phyloP scores from a whole-genome alignment of 441 rosid genomes.

The Euphorbia schlechtendalii region DNA sequence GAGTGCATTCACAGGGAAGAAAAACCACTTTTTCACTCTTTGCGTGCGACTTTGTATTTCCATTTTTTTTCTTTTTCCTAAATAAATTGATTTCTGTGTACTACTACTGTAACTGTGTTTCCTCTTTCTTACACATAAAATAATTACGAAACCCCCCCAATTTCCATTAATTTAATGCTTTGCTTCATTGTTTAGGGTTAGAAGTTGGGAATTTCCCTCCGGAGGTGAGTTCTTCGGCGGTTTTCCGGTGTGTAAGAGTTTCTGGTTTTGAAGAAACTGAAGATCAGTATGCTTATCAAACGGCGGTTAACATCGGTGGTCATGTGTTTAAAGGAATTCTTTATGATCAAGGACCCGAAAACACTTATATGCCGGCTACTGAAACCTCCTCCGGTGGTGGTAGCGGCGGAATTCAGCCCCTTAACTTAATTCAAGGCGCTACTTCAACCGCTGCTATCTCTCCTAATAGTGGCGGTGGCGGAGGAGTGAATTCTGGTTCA shows the following conservation, averaged over 20 bases:
- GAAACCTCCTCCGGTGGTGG: constrained; percentile 38
- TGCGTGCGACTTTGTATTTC: constrained; percentile 14
- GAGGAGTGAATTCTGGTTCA: constrained; percentile 26
- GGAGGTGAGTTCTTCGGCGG: constrained; percentile 57
- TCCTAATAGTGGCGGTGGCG: constrained; percentile 22
- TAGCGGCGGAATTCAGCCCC: constrained; percentile 24
- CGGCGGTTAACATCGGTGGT: no score
- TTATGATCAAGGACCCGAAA: constrained; percentile 83
- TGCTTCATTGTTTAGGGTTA: constrained; percentile 47
- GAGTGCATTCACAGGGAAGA: constrained; percentile 41
- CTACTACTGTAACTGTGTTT: constrained; percentile 5
- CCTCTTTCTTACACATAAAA: constrained; percentile 18
- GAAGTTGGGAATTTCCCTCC: constrained; percentile 69
- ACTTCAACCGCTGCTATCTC: constrained; percentile 27
- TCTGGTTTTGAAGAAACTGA: constrained; percentile 56
- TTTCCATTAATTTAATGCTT: not conserved
- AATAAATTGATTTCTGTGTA: constrained; percentile 33
- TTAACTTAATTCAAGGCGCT: constrained; percentile 42
- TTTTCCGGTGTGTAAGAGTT: constrained; percentile 74
- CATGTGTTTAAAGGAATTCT: constrained; percentile 83
- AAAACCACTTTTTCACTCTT: constrained; percentile 27
- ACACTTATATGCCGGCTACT: constrained; percentile 28
- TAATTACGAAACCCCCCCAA: not conserved
- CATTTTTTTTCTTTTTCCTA: constrained; percentile 11
- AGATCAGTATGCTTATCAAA: constrained; percentile 78